These are phyloP conservation scores for Grigorovia jiainica DNA, from an alignment of 805 yeast genomes.

Conservation along the genomic window DNA sequence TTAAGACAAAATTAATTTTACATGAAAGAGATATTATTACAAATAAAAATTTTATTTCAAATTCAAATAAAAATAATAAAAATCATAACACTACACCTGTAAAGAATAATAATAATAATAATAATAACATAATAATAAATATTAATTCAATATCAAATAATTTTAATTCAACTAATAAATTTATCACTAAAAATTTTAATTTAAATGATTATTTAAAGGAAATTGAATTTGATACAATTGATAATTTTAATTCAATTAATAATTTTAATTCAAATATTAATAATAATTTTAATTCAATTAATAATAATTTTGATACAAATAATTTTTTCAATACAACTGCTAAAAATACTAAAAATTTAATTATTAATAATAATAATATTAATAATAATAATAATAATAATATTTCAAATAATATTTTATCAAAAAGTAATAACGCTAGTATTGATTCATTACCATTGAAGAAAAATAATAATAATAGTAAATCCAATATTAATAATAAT, in stretches of 20 bases:
- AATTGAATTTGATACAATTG: not conserved
- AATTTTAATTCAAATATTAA: not conserved
- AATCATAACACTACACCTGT: not conserved
- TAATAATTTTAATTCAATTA: not conserved
- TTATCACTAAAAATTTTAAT: not conserved
- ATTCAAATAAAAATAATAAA: not conserved
- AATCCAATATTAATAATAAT: too few species aligned
- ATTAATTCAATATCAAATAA: too few species aligned
- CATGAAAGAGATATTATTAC: slow-evolving; percentile 2
- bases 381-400: not conserved
- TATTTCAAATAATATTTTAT: not conserved
- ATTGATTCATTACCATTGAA: not conserved
- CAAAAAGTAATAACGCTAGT: not conserved
- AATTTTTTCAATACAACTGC: not conserved
- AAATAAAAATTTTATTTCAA: not conserved
- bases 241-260: not conserved
- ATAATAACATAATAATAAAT: too few species aligned
- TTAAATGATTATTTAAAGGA: not conserved
- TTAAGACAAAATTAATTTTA: slow-evolving; percentile 13
- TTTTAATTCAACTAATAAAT: too few species aligned
- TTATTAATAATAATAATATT: not conserved
- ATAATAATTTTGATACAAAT: not conserved
- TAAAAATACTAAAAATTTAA: not conserved
- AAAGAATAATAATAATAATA: too few species aligned
- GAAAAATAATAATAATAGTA: too few species aligned